Base-by-base conservation (phyloP, 176 grass and related monocot genomes). In the Oryza coarctata region DNA sequence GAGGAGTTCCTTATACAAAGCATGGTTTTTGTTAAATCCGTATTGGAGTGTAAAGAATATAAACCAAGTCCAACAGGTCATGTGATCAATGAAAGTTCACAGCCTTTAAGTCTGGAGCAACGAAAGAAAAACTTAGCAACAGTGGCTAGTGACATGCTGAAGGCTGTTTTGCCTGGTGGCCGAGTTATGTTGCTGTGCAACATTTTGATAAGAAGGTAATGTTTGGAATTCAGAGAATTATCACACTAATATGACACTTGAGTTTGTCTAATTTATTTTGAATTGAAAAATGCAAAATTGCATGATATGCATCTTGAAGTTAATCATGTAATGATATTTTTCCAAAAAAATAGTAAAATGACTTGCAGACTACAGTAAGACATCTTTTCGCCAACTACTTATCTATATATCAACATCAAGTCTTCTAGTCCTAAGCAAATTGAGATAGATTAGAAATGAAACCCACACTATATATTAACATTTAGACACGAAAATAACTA, bases 41-140 rank as follows among this genome's bases (percentile, higher is more conserved):
- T 92, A 76, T 79, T 88, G n/a, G 96, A 99, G 83, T 95, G 96
- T 84, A 99, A 95, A 87, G 96, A 99, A 60, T 99, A 99, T 78
- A 93, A 89, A 79, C 88, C 74, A 79, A 92, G 72, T 80, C 17
- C 83, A 38, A 99, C 88, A 75, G 96, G 96, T 32, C 93, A 70
- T 30, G 96, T 99, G 28, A 73, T 95, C 68, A 87, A 84, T 91
- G 89, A 90, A 80, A 88, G 50, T 30, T 64, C 75, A 52, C 75
- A 81, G 31, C 76, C 84, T 80, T 90, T 91, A 76, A 95, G 80
- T 86, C 71, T 99, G 50, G 96, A 94, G 58, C 89, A 99, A 81
- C 89, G 89, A 47, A 95, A 93, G 89, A 99, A 91, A 84, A 93
- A 76, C 79, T 87, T 93, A 67, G 88, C 89, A 36, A 76, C 75